Percentiles rank a stretch among this genome's conserved stretches.
Conservation (phyloP, 164 flowering plant species). For the Saururus chinensis region DNA sequence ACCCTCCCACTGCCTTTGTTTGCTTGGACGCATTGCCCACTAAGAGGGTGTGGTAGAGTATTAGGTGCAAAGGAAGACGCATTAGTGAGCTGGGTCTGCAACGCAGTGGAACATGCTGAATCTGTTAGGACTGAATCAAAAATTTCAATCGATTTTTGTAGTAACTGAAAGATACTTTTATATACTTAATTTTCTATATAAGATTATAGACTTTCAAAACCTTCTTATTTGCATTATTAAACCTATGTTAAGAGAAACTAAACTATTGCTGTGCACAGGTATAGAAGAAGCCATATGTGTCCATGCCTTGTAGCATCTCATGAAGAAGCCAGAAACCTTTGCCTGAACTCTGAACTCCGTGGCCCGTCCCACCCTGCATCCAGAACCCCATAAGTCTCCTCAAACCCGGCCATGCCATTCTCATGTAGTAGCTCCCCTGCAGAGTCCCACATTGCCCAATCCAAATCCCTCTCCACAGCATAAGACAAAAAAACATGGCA, state of each 20-base stretch:
- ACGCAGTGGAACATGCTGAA: too few relatives aligned
- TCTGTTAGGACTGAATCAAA: too few relatives aligned
- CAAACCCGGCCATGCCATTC: slow-evolving; percentile 12
- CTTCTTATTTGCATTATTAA: too few relatives aligned
- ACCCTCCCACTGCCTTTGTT: background rate
- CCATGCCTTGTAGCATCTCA: slow-evolving; percentile 24
- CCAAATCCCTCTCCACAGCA: slow-evolving; percentile 29
- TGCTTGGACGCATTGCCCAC: slow-evolving; percentile 1
- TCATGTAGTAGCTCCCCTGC: slow-evolving; percentile 41
- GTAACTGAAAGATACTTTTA: too few relatives aligned
- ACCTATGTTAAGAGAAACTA: too few relatives aligned
- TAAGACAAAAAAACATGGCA: slow-evolving; percentile 31
- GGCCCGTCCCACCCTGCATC: slow-evolving; percentile 24
- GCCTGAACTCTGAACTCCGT: slow-evolving; percentile 20
- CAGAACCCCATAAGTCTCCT: slow-evolving; percentile 33
- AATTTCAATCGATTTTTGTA: too few relatives aligned
- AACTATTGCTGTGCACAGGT: too few relatives aligned
- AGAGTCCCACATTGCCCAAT: slow-evolving; percentile 50
- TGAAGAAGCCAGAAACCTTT: slow-evolving; percentile 19
- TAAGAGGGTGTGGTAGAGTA: slow-evolving; percentile 23
- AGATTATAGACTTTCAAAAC: too few relatives aligned
- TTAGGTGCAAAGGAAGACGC: slow-evolving; percentile 9
- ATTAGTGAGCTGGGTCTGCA: slow-evolving; percentile 23
- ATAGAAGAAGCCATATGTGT: background rate
- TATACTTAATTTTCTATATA: too few relatives aligned